These are phyloP conservation scores for Leccinum rimulosum DNA, from an alignment of 768 basidiomycete species.

Conservation along the genomic window DNA sequence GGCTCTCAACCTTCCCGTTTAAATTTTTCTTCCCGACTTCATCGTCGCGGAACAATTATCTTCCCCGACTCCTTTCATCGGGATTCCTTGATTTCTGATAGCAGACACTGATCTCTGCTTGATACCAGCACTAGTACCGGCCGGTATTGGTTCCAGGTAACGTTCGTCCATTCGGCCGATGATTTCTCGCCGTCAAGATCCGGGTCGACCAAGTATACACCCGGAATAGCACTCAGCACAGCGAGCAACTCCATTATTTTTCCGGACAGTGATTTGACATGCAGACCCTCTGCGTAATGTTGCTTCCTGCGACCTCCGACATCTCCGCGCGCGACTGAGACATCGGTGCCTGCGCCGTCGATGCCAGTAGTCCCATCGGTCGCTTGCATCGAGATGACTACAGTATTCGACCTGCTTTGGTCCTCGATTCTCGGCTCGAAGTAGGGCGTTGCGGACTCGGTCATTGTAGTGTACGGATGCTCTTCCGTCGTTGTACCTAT, in stretches of 20 bases:
- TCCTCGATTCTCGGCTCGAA: background rate
- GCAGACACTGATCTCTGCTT: background rate
- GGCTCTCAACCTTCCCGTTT: slow-evolving; percentile 1
- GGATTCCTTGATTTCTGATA: background rate
- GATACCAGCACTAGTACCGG: background rate
- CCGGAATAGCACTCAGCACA: background rate
- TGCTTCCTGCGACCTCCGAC: slow-evolving; percentile 8
- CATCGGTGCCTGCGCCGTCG: slow-evolving; percentile 5
- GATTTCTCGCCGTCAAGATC: background rate
- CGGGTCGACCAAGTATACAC: background rate
- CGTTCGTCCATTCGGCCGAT: background rate
- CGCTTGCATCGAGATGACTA: background rate
- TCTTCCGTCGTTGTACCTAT: background rate
- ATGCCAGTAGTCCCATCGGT: background rate
- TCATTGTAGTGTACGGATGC: background rate
- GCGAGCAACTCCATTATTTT: background rate
- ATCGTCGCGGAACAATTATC: background rate
- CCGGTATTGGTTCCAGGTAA: slow-evolving; percentile 8
- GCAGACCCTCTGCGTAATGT: background rate
- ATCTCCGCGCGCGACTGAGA: slow-evolving; percentile 7
- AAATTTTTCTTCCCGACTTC: background rate
- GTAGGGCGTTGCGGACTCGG: background rate
- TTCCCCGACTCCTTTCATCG: slow-evolving; percentile 2
- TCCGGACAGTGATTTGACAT: slow-evolving; percentile 4
- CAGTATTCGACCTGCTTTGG: background rate